Base-by-base conservation (phyloP, 495 filamentous ascomycete species). In the Acidomyces sp. region DNA sequence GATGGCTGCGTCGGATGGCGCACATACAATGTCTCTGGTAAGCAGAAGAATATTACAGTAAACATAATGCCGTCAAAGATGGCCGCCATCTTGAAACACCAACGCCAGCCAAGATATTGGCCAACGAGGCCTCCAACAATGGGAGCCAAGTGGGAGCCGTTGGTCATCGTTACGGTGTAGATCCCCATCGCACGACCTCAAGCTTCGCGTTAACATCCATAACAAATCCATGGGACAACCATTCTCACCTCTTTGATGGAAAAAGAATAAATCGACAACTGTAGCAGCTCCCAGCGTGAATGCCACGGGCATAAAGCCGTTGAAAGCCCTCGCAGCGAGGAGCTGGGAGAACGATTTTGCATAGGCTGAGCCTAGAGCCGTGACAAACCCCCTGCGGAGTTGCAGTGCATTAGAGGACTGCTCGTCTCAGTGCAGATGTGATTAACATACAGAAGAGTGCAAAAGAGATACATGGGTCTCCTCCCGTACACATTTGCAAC, bases 61-160 rank as follows among this genome's bases (percentile, higher is more conserved):
- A 34, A 43, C 28, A 39, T 49, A 6, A 27, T 35, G 1, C 26
- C 20, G 11, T 44, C 30, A 16, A 43, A 35, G 20, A 49, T 48
- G 13, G 39, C 39, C 19, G 39, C 39, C 17, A 43, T 34, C 30
- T 43, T 43, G 39, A 57, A 61, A 38, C 59, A 59, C 58, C 60
- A 62, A 16, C 56, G 44, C 61, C 62, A 66, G 18, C 57, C 61
- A 13, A 53, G 37, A 18, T 57, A 54, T 6, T 61, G 59, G 27
- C 58, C 50, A 27, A 63, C 43, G 41, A 61, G 62, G 10, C 61
- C 61, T 27, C 61, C 62, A 20, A 67, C 51, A 21, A 67, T 43
- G 13, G 63, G 55, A 1, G 59, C 63, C 23, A 64, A 21, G 20
- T 60, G 58, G 36, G 62, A 56, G 2, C 61, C 62, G 18, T 59